Conservation (phyloP, 805 yeast species). For the Saturnispora halmiae region DNA sequence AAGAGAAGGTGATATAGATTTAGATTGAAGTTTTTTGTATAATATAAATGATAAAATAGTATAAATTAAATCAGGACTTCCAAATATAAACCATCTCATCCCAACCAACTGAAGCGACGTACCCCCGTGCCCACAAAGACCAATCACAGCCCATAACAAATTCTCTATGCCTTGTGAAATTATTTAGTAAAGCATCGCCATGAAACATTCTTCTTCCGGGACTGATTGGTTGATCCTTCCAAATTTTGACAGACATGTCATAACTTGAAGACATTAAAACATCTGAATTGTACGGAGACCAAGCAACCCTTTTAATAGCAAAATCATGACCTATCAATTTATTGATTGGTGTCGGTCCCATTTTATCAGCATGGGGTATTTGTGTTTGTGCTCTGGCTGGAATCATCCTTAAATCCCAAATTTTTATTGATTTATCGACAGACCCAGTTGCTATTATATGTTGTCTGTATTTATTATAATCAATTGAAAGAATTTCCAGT, state of each 20-base stretch:
- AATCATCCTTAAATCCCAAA: constrained; percentile 84
- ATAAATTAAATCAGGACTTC: constrained; percentile 40
- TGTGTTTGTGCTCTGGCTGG: constrained; percentile 10
- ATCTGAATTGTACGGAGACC: constrained; percentile 84
- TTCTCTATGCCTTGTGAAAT: constrained; percentile 68
- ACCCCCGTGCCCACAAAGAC: constrained; percentile 94
- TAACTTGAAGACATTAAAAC: constrained; percentile 70
- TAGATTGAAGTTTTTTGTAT: constrained; percentile 3
- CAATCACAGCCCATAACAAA: constrained; percentile 92
- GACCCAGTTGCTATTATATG: constrained; percentile 80
- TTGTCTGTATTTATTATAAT: constrained; percentile 85
- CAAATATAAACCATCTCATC: constrained; percentile 90
- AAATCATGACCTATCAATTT: constrained; percentile 81
- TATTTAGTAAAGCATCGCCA: constrained; percentile 44
- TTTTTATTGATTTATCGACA: constrained; percentile 74
- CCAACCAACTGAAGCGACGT: constrained; percentile 94
- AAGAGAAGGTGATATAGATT: constrained; percentile 11
- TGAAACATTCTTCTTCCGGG: constrained; percentile 15
- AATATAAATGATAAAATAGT: background rate
- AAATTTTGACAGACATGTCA: constrained; percentile 86
- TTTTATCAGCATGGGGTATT: constrained; percentile 17
- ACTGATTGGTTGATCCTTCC: constrained; percentile 55
- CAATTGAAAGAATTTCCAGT: constrained; percentile 69
- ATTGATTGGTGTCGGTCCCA: constrained; percentile 62
- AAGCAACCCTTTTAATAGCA: constrained; percentile 71